Conservation (phyloP, 2,329 filamentous ascomycete species). For the Lecanicillium sp. region DNA sequence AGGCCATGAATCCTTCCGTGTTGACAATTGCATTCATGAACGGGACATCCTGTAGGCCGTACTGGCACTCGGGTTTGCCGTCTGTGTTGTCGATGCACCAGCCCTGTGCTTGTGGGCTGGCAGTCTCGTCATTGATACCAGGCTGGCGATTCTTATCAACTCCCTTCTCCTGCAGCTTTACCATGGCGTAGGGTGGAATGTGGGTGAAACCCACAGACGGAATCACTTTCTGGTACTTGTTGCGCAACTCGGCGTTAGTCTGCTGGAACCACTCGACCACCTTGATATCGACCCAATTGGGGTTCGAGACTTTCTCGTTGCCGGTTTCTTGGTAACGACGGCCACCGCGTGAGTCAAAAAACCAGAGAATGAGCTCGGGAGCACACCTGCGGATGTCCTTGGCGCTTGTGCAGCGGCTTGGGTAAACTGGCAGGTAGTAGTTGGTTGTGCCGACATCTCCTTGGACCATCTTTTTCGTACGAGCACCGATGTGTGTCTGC, state of each 20-base stretch:
- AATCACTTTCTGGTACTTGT: slow-evolving; percentile 27
- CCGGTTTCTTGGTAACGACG: slow-evolving; percentile 41
- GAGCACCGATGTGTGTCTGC: slow-evolving; percentile 17
- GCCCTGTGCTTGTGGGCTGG: slow-evolving; percentile 27
- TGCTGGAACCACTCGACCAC: slow-evolving; percentile 40
- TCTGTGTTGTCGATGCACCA: slow-evolving; percentile 30
- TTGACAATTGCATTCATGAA: slow-evolving; percentile 52
- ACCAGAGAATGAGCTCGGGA: slow-evolving; percentile 52
- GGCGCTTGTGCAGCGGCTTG: slow-evolving; percentile 23
- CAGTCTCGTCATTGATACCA: slow-evolving; percentile 29
- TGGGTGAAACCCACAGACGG: slow-evolving; percentile 45
- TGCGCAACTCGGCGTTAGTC: slow-evolving; percentile 28
- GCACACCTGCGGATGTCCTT: slow-evolving; percentile 24
- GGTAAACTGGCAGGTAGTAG: slow-evolving; percentile 36
- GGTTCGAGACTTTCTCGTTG: slow-evolving; percentile 21
- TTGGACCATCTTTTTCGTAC: slow-evolving; percentile 20
- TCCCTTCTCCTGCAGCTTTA: slow-evolving; percentile 20
- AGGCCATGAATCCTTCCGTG: slow-evolving; percentile 41
- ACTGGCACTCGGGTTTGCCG: slow-evolving; percentile 21
- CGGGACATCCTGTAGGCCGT: slow-evolving; percentile 40
- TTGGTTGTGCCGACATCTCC: slow-evolving; percentile 32
- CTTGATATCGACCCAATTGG: slow-evolving; percentile 38
- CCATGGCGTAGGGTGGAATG: slow-evolving; percentile 34
- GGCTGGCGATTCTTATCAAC: slow-evolving; percentile 24
- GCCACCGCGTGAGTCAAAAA: slow-evolving; percentile 59